A percentile compares a stretch with the other conserved stretches of the same genome.
Evolutionary conservation across 2,329 filamentous ascomycete species (phyloP).

Genomic region (Hysterium pulicare): DNA sequence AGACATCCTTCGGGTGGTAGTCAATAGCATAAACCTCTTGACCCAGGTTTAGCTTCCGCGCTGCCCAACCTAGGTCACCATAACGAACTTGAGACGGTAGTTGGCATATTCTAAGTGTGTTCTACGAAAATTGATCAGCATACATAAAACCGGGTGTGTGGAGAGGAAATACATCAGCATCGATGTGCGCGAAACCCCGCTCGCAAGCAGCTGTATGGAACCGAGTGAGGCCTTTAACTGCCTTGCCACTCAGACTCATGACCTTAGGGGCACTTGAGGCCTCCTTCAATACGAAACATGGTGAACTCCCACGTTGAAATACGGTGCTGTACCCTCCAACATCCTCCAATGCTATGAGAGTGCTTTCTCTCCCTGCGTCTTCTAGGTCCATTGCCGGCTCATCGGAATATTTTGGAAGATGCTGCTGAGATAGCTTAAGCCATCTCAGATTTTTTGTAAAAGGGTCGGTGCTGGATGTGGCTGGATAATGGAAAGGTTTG

Average conservation of each 20-base stretch:
- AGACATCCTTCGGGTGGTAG: constrained; percentile 74
- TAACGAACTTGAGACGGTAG: constrained; percentile 66
- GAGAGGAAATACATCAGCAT: constrained; percentile 48
- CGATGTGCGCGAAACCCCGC: constrained; percentile 78
- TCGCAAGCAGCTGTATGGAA: constrained; percentile 78
- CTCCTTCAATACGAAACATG: constrained; percentile 79
- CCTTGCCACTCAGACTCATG: constrained; percentile 65
- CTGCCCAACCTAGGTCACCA: constrained; percentile 70
- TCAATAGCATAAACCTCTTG: constrained; percentile 69
- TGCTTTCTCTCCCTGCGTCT: constrained; percentile 43
- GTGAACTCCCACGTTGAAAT: constrained; percentile 75
- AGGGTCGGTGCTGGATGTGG: constrained; percentile 35
- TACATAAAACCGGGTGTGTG: constrained; percentile 5
- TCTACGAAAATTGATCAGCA: constrained; percentile 39
- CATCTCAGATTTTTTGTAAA: constrained; percentile 66
- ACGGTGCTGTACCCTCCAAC: constrained; percentile 77
- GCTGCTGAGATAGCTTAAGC: constrained; percentile 68
- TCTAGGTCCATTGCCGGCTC: constrained; percentile 48
- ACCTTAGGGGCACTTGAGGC: constrained; percentile 73
- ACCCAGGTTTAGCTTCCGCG: constrained; percentile 67
- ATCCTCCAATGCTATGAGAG: constrained; percentile 59
- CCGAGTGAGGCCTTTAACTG: constrained; percentile 67
- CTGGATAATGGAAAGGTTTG: constrained; percentile 64
- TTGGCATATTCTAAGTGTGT: constrained; percentile 70
- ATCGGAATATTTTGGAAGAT: constrained; percentile 58